Conservation (phyloP, 108 stramenopile species). For the Seminavis robusta region DNA sequence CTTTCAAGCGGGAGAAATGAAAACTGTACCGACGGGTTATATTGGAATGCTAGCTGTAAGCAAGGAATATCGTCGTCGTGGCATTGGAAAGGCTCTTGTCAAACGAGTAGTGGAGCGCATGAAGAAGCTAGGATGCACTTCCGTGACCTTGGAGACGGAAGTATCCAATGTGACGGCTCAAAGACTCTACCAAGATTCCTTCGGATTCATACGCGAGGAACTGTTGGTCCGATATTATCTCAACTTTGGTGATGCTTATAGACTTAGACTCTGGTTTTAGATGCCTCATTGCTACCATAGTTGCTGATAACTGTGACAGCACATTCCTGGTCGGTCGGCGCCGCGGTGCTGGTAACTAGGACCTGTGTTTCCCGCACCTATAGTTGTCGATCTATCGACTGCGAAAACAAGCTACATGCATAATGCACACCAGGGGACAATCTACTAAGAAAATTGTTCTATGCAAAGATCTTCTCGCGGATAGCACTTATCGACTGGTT, state of each 20-base stretch:
- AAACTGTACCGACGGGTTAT: conserved; percentile 34
- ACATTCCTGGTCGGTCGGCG: too few relatives aligned
- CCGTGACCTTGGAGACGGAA: conserved; percentile 74
- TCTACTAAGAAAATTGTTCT: too few relatives aligned
- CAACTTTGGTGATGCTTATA: conserved; percentile 86
- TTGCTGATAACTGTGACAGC: too few relatives aligned
- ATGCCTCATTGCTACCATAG: too few relatives aligned
- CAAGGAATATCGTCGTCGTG: conserved; percentile 61
- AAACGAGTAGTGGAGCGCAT: conserved; percentile 62
- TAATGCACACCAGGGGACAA: too few relatives aligned
- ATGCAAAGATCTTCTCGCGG: too few relatives aligned
- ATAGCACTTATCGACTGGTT: too few relatives aligned
- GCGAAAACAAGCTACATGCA: too few relatives aligned
- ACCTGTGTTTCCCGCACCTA: too few relatives aligned
- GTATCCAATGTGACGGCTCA: conserved; percentile 72
- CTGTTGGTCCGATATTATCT: conserved; percentile 81
- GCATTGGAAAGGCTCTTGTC: conserved; percentile 76
- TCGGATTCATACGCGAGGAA: conserved; percentile 86
- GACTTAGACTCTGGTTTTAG: conserved; percentile 83
- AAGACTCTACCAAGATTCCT: conserved; percentile 70
- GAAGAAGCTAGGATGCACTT: conserved; percentile 31
- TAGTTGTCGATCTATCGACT: too few relatives aligned
- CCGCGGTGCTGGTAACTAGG: too few relatives aligned
- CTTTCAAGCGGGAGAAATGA: conserved; percentile 2
- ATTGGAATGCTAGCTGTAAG: conserved; percentile 87